Base-by-base conservation (phyloP, 1,284 basidiomycete genomes). In the Sporisorium reilianum region DNA sequence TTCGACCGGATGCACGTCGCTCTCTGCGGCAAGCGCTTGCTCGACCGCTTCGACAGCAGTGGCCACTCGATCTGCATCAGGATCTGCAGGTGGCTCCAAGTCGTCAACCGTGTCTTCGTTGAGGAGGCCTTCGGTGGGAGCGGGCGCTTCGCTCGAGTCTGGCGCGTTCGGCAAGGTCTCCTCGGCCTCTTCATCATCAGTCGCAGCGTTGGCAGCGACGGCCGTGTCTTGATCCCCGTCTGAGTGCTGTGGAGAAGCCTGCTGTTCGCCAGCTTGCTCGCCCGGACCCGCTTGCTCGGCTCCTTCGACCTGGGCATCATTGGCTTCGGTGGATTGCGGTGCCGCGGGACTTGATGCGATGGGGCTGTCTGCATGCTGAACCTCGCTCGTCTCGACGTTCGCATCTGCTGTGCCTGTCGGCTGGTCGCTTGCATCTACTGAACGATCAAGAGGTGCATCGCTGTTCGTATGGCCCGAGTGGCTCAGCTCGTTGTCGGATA, bases 21-120 rank as follows among this genome's bases (percentile, higher is more conserved):
- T 23, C 3, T 34, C 44, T 14, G 5, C 42, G 9, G 55, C 34
- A 20, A 52, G 55, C 25, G 49, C 49, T 46, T 53, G 48, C 16
- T 64, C 55, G 7, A 51, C 49, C 7, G 42, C 49, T 20, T 52
- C 41, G 18, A 57, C 42, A 3, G 49, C 49, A 23, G 34, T 46
- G 16, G 55, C 61, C 5, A 52, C 49, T 32, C 25, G 42, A 14
- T 40, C 41, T 16, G 54, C 34, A 9, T 1, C 26, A 1, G 28
- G 30, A 59, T 36, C 22, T 1, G 28, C 22, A n/a, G 49, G 28
- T 20, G 30, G 4, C 10, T 50, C 40, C 3, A 45, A 9, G 7
- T 30, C 49, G 9, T 10, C 32, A 4, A 26, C 20, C 3, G 34
- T 8, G 18, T 0, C 18, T 3, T 45, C 32, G 23, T 25, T 7